Evolutionary conservation across 495 filamentous ascomycete genomes (phyloP), one percentile per base, ranked within the genome.

Genomic region (Penicillium samsonianum): DNA sequence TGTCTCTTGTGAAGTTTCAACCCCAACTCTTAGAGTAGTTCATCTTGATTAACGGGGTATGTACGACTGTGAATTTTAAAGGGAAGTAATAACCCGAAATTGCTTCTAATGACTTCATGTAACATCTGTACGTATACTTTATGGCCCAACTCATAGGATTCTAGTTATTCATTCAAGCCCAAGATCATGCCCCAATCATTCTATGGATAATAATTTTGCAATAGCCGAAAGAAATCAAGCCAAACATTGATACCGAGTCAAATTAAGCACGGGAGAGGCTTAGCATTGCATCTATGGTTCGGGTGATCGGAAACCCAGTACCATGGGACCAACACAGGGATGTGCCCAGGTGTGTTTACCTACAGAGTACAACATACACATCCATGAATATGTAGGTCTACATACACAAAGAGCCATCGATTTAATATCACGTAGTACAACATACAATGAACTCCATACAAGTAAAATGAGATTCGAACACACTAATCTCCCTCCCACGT

Each of bases 231-330:
- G 0, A 33, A 33, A 33, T 3, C 10, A 33, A 14, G 4, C 11
- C 10, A 4, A n/a, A n/a, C n/a, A 33, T 12, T 12, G n/a, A 11
- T 11, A 12, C 3, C 7, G 20, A 43, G 43, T 48, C 45, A 16
- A 48, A 45, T 49, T 46, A 48, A 46, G 53, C 50, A 40, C 12
- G 16, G 25, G 28, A 48, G 50, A 52, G 35, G 50, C 35, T 52
- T 50, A 50, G 33, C 48, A 50, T 28, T 22, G 11, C 25, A 26
- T 47, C 26, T 30, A 48, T 48, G 26, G 45, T 48, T 55, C 43
- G 53, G 53, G 43, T 46, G 53, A 55, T 55, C 53, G 42, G 53
- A 55, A 46, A 48, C 53, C 50, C 53, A 31, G 53, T 47, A 55
- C 50, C 50, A 52, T 52, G 50, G 50, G 50, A 33, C 30, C 30